A percentile compares a stretch with the other conserved stretches of the same genome.
These are phyloP conservation scores for Elsinoe arachidis DNA, from an alignment of 2,329 filamentous ascomycete genomes.

Conservation along the genomic window DNA sequence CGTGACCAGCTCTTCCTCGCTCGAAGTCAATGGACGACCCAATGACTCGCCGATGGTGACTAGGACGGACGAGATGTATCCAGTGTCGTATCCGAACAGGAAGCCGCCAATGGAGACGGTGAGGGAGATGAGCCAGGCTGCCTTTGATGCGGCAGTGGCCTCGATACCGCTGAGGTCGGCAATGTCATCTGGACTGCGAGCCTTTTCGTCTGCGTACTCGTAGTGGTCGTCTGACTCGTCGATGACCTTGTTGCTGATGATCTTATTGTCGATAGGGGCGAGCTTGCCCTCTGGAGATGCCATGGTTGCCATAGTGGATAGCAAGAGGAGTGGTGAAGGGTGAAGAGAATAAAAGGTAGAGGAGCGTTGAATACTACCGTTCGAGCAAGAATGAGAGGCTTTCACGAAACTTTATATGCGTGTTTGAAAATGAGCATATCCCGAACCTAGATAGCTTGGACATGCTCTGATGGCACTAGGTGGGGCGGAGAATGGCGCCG, in stretches of 20 bases:
- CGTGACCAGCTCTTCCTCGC: constrained; percentile 33
- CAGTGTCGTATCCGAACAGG: constrained; percentile 25
- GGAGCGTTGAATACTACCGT: no score
- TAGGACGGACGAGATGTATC: constrained; percentile 31
- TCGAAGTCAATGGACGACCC: constrained; percentile 24
- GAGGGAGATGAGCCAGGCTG: constrained; percentile 33
- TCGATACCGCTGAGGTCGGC: constrained; percentile 30
- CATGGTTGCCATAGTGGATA: background rate
- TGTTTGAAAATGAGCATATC: no score
- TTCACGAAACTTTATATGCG: no score
- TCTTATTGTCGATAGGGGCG: background rate
- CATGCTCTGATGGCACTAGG: no score
- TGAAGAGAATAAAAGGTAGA: no score
- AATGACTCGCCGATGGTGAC: constrained; percentile 30
- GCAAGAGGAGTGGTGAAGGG: background rate
- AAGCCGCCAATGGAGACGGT: constrained; percentile 32
- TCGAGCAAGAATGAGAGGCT: no score
- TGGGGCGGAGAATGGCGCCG: no score
- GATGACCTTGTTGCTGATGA: background rate
- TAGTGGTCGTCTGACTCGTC: constrained; percentile 9
- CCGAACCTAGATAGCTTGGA: no score
- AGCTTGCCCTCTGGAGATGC: background rate
- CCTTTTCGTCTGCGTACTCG: background rate
- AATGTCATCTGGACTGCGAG: constrained; percentile 14
- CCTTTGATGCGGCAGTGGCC: constrained; percentile 30